These are phyloP conservation scores for Hippophae gyantsensis DNA, from an alignment of 306 rosid genomes.

Conservation along the genomic window DNA sequence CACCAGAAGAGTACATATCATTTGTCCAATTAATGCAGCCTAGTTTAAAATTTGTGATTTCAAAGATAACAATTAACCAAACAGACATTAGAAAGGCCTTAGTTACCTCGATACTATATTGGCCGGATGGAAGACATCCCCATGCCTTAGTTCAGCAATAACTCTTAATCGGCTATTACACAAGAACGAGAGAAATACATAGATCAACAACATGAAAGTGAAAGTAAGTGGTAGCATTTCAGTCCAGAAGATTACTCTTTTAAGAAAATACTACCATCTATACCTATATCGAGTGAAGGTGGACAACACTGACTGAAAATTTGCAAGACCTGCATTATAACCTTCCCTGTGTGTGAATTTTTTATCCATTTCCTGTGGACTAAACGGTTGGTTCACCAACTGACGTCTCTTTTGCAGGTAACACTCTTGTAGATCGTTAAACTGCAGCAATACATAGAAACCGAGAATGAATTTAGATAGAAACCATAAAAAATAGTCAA, in stretches of 20 bases:
- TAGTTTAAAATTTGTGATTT: too few relatives aligned
- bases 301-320: slow-evolving; percentile 67
- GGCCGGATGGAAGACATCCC: slow-evolving; percentile 75
- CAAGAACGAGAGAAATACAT: slow-evolving; percentile 5
- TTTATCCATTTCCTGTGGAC: slow-evolving; percentile 40
- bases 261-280: neutral
- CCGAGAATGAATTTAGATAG: slow-evolving; percentile 7
- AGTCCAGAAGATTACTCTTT: too few relatives aligned
- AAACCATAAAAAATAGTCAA: slow-evolving; percentile 1
- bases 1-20: too few relatives aligned
- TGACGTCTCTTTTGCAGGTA: slow-evolving; percentile 74
- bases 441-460: slow-evolving; percentile 31
- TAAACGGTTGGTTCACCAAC: slow-evolving; percentile 34
- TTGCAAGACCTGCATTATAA: slow-evolving; percentile 67
- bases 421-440: slow-evolving; percentile 72
- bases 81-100: neutral
- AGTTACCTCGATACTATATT: slow-evolving; percentile 87
- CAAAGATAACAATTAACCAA: neutral
- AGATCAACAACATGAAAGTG: too few relatives aligned
- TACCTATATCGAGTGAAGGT: slow-evolving; percentile 82
- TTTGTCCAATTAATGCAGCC: too few relatives aligned
- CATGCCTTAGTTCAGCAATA: slow-evolving; percentile 77
- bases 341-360: slow-evolving; percentile 43
- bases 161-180: slow-evolving; percentile 69
- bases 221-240: too few relatives aligned